Evolutionary conservation across 2,329 filamentous ascomycete genomes (phyloP).

Genomic region (Colletotrichum limetticola): DNA sequence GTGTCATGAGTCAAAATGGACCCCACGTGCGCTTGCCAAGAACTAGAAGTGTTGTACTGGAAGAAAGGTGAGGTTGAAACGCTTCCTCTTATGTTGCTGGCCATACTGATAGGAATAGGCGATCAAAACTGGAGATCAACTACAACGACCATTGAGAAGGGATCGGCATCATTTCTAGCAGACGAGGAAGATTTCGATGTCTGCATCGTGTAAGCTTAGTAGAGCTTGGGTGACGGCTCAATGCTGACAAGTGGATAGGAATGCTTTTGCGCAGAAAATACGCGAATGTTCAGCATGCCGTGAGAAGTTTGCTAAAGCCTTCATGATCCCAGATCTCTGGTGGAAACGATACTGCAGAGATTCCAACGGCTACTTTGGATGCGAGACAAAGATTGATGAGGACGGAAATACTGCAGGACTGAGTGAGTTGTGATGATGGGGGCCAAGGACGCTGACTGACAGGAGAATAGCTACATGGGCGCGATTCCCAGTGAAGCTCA

Average conservation of each 20-base stretch:
- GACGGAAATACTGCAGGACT: conserved; percentile 24
- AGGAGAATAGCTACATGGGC: conserved; percentile 44
- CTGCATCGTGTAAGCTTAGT: conserved; percentile 19
- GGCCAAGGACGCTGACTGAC: background rate
- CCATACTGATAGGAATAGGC: background rate
- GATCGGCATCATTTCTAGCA: background rate
- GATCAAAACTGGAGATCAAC: background rate
- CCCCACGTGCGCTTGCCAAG: background rate
- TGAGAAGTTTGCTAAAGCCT: conserved; percentile 37
- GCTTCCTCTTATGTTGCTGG: too few species aligned
- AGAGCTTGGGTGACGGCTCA: too few species aligned
- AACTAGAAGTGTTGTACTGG: conserved; percentile 9
- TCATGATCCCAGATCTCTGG: conserved; percentile 46
- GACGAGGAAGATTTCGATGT: conserved; percentile 4
- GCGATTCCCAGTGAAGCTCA: conserved; percentile 44
- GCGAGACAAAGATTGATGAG: conserved; percentile 37
- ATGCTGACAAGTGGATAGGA: conserved; percentile 36
- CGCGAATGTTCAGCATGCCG: conserved; percentile 43
- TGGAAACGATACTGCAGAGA: conserved; percentile 47
- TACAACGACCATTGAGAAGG: background rate
- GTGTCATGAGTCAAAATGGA: background rate
- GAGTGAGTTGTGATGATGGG: conserved; percentile 35
- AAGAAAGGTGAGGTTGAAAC: conserved; percentile 4
- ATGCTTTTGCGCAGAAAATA: conserved; percentile 43
- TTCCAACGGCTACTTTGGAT: conserved; percentile 54